phyloP scores from a whole-genome alignment of 1,139 yeast genomes.

The Magnusiomyces suaveolens region DNA sequence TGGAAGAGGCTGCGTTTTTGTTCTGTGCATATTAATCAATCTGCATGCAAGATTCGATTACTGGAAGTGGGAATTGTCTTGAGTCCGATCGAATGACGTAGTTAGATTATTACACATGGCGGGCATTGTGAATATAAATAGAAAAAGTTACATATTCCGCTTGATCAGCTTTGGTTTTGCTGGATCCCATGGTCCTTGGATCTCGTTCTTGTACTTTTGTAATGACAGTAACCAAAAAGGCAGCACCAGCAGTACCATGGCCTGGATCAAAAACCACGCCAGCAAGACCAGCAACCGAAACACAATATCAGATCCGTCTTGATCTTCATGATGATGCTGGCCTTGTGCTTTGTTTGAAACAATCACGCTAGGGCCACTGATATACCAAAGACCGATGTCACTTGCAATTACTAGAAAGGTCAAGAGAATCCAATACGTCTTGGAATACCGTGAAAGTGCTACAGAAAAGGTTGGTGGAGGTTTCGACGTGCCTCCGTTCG shows the following conservation, averaged over 20 bases:
- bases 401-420: conserved; percentile 22
- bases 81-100: no score
- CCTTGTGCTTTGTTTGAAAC: neutral
- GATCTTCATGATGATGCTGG: neutral
- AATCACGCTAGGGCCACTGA: conserved; percentile 36
- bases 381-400: conserved; percentile 28
- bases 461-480: conserved; percentile 1
- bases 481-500: neutral
- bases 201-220: conserved; percentile 75
- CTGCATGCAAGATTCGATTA: no score
- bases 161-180: conserved; percentile 48
- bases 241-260: conserved; percentile 44
- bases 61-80: no score
- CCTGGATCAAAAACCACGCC: conserved; percentile 44
- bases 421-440: conserved; percentile 23
- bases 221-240: conserved; percentile 63
- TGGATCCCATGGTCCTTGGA: conserved; percentile 92
- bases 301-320: neutral
- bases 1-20: no score
- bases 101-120: no score
- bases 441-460: conserved; percentile 10
- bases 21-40: no score
- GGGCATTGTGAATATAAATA: no score
- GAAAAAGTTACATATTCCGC: neutral
- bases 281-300: conserved; percentile 26